Percentiles rank a stretch among this genome's conserved stretches.
Conservation (phyloP, 2,329 filamentous ascomycete genomes). For the Dryadomyces quercus-mongolicae region DNA sequence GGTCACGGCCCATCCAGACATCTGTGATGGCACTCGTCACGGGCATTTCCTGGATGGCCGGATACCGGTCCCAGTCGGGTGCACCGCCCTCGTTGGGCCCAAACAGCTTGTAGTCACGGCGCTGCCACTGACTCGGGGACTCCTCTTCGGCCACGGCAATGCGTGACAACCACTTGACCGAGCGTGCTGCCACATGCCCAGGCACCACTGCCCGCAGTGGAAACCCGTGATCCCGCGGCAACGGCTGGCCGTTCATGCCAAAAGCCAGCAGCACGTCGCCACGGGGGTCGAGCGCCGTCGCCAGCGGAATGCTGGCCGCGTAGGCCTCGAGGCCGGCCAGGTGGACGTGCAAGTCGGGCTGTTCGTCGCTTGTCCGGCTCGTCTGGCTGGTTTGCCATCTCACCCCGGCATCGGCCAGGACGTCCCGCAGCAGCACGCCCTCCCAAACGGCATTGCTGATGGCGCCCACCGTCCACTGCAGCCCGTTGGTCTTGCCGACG, state of each 20-base stretch:
- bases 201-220: constrained; percentile 51
- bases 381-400: too few relatives aligned
- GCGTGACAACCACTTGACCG: constrained; percentile 56
- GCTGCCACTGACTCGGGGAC: constrained; percentile 52
- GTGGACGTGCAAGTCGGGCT: constrained; percentile 41
- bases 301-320: constrained; percentile 47
- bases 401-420: constrained; percentile 44
- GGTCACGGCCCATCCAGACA: constrained; percentile 27
- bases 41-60: constrained; percentile 56
- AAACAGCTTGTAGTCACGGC: constrained; percentile 57
- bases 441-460: constrained; percentile 50
- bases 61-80: constrained; percentile 50
- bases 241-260: constrained; percentile 51
- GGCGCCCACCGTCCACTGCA: constrained; percentile 47
- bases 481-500: constrained; percentile 37
- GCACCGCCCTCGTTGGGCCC: constrained; percentile 46
- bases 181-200: constrained; percentile 53
- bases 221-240: constrained; percentile 55
- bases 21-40: constrained; percentile 54
- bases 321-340: constrained; percentile 50
- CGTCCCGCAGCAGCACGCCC: constrained; percentile 41
- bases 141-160: constrained; percentile 56
- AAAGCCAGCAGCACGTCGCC: constrained; percentile 56
- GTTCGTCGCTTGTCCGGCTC: too few relatives aligned
- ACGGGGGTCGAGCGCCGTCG: constrained; percentile 43